These are phyloP conservation scores for Corallochytrium limacisporum DNA, from an alignment of 78 protist species.

Conservation along the genomic window DNA sequence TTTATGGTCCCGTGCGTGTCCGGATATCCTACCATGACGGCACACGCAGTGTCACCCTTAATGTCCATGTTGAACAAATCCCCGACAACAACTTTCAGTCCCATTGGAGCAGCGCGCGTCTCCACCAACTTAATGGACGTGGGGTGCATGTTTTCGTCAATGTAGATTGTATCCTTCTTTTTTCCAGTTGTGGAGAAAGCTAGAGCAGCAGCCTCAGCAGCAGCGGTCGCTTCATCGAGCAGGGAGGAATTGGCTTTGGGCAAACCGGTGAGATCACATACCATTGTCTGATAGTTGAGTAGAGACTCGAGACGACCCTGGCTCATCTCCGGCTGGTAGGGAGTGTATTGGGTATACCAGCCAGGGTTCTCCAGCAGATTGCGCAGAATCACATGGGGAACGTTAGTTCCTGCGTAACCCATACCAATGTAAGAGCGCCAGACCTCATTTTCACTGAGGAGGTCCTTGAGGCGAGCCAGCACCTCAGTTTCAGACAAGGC, in stretches of 20 bases:
- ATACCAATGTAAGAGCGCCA: conserved; percentile 50
- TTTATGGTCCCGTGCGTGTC: conserved; percentile 55
- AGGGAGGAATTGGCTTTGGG: conserved; percentile 83
- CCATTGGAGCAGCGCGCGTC: conserved; percentile 68
- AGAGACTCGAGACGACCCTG: conserved; percentile 91
- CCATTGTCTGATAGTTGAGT: conserved; percentile 89
- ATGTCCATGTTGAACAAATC: conserved; percentile 9
- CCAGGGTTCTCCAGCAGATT: conserved; percentile 89
- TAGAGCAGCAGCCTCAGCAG: conserved; percentile 88
- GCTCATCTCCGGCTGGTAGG: conserved; percentile 95
- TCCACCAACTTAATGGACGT: conserved; percentile 67
- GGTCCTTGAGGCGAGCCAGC: conserved; percentile 1
- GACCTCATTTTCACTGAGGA: conserved; percentile 32
- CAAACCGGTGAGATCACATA: conserved; percentile 76
- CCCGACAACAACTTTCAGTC: conserved; percentile 33
- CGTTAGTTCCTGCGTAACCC: conserved; percentile 63
- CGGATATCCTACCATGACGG: conserved; percentile 75
- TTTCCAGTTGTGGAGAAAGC: not conserved
- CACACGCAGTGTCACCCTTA: conserved; percentile 23
- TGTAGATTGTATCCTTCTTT: conserved; percentile 28
- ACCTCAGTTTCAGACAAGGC: conserved; percentile 8
- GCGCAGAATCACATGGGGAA: conserved; percentile 83
- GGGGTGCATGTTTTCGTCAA: conserved; percentile 54
- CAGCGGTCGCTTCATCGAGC: conserved; percentile 89
- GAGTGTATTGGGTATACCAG: conserved; percentile 99